Conservation (phyloP, 805 yeast species). For the Candida arabinofermentans region DNA sequence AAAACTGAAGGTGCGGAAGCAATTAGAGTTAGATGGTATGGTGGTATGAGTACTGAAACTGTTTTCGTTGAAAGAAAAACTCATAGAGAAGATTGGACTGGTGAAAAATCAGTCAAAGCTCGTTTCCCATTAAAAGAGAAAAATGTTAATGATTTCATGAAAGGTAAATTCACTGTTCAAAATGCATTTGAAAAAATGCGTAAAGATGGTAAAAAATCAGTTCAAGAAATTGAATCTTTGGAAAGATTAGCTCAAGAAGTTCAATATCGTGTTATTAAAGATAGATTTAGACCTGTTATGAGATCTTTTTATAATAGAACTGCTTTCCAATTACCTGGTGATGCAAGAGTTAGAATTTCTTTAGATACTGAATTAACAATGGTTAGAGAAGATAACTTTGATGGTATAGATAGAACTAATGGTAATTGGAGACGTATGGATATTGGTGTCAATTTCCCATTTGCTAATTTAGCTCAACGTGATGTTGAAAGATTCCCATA, state of each 20-base stretch:
- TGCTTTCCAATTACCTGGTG: conserved; percentile 98
- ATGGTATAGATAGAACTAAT: conserved; percentile 84
- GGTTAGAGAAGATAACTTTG: conserved; percentile 97
- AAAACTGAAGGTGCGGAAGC: conserved; percentile 99
- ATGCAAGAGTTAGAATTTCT: conserved; percentile 97
- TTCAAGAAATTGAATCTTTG: conserved; percentile 83
- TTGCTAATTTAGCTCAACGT: conserved; percentile 72
- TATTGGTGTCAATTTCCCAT: conserved; percentile 97
- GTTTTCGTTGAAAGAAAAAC: conserved; percentile 97
- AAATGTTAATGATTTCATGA: conserved; percentile 77
- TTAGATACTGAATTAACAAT: conserved; percentile 95
- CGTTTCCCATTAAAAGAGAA: conserved; percentile 91
- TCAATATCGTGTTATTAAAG: conserved; percentile 83
- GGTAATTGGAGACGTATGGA: conserved; percentile 98
- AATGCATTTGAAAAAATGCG: conserved; percentile 92
- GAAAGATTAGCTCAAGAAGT: conserved; percentile 92
- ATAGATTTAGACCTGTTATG: conserved; percentile 86
- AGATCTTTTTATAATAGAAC: conserved; percentile 97
- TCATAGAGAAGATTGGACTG: conserved; percentile 99
- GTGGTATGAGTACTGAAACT: conserved; percentile 91
- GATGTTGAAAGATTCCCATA: conserved; percentile 95
- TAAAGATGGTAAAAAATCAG: conserved; percentile 84
- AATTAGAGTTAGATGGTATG: conserved; percentile 97
- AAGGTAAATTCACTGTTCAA: conserved; percentile 79
- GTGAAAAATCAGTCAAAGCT: conserved; percentile 98